A percentile compares a stretch with the other conserved stretches of the same genome.
These are phyloP conservation scores for Russula ochroleuca DNA, from an alignment of 768 basidiomycete species.

Conservation along the genomic window DNA sequence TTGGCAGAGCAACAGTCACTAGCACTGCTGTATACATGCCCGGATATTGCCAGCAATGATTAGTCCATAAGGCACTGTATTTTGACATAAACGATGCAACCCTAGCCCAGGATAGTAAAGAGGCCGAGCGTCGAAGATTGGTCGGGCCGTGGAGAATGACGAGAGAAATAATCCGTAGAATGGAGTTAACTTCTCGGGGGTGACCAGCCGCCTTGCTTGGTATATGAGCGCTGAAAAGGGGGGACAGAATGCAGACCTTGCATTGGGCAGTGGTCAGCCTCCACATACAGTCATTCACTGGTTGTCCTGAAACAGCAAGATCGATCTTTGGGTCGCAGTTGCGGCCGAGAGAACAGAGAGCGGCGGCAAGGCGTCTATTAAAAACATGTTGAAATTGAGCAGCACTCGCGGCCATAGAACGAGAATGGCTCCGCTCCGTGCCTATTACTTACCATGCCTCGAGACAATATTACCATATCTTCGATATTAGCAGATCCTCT, in stretches of 20 bases:
- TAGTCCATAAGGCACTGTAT: background rate
- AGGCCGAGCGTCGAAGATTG: conserved; percentile 5
- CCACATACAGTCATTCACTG: conserved; percentile 5
- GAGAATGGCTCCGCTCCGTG: conserved; percentile 7
- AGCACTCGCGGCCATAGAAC: conserved; percentile 4
- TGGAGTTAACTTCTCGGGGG: background rate
- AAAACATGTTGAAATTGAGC: conserved; percentile 13
- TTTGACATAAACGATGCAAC: conserved; percentile 10
- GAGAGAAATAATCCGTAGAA: background rate
- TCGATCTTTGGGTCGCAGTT: conserved; percentile 13
- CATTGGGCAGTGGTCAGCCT: background rate
- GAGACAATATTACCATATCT: too few species aligned
- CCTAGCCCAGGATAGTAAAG: conserved; percentile 3
- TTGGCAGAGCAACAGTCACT: background rate
- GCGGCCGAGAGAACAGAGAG: background rate
- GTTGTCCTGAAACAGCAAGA: conserved; percentile 3
- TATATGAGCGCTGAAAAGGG: background rate
- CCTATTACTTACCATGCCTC: conserved; percentile 5
- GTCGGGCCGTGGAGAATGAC: conserved; percentile 1
- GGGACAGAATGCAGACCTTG: conserved; percentile 1
- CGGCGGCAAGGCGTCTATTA: conserved; percentile 22
- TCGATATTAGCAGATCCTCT: background rate
- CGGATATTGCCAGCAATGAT: background rate
- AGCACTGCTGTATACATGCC: background rate
- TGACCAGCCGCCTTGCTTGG: background rate